Base-by-base conservation (phyloP, 1,284 basidiomycete genomes). In the Ceratobasidium theobromae region DNA sequence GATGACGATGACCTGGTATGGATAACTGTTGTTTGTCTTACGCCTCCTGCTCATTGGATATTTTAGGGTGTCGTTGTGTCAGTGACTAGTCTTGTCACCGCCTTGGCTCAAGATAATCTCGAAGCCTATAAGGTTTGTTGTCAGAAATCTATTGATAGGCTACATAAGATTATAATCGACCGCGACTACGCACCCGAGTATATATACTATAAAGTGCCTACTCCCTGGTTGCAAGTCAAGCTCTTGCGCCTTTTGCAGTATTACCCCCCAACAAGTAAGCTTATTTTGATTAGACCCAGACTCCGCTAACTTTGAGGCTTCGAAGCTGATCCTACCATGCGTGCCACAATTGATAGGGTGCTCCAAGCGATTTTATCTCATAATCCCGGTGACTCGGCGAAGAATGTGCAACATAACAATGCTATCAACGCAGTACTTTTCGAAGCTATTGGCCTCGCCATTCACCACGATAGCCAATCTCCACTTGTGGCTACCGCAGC, bases 381-480 rank as follows among this genome's bases (percentile, higher is more conserved):
- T 18, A 60, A 60, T 18, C 57, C 57, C 9, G 89, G 89, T 72
- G 94, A 93, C 76, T 93, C 93, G n/a, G 89, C 93, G 28, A 85
- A 93, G 72, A 98, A 98, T 72, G 91, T 98, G 12, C 97, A 99
- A 74, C 97, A 99, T 75, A 98, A 97, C 76, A 99, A 99, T 72
- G 97, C 96, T 11, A 95, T 97, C 74, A 95, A 98, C 75, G 92
- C 97, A 2, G 87, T 99, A n/a, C 82, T 99, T 8, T 99, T 99
- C 73, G 97, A 99, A 77, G 96, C 96, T 4, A 99, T 99, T 74
- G 86, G 95, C 71, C 87, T 99, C 49, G 95, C 95, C 14, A 99
- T 99, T 70, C 97, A 99, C 76, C 78, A 99, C 68, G 95, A 99
- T 76, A 88, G 93, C 43, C 93, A 87, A 70, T 98, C 95, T 1